A percentile compares a stretch with the other conserved stretches of the same genome.
phyloP scores from a whole-genome alignment of 257 asterid genomes.

The Eucommia ulmoides region DNA sequence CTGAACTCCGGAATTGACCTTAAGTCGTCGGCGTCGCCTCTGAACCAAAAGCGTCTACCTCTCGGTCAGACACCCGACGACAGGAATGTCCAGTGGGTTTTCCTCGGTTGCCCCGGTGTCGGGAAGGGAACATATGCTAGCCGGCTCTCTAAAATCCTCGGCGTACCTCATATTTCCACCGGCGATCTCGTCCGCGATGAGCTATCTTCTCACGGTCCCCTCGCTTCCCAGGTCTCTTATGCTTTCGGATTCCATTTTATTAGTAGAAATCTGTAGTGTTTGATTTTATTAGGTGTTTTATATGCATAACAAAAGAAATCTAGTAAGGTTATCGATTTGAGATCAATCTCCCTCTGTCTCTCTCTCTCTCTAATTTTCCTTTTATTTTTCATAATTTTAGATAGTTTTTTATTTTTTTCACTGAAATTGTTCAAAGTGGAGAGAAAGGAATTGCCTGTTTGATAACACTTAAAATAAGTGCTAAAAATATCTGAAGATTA shows the following conservation, averaged over 20 bases:
- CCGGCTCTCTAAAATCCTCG: constrained; percentile 63
- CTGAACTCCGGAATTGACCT: constrained; percentile 3
- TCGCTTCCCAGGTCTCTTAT: constrained; percentile 47
- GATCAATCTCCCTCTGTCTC: too few relatives aligned
- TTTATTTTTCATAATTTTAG: background rate
- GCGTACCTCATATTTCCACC: constrained; percentile 87
- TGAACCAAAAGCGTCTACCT: background rate
- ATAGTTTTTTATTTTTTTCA: background rate
- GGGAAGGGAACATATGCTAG: constrained; percentile 96
- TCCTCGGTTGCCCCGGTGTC: constrained; percentile 93
- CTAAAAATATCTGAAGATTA: too few relatives aligned
- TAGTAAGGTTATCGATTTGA: background rate
- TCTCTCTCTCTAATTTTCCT: background rate
- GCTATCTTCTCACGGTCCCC: constrained; percentile 55
- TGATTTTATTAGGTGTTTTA: too few relatives aligned
- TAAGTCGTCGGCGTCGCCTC: background rate
- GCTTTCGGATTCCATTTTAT: background rate
- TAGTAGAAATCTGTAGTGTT: too few relatives aligned
- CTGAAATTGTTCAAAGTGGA: too few relatives aligned
- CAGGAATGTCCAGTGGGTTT: constrained; percentile 86
- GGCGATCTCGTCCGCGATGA: constrained; percentile 96
- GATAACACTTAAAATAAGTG: too few relatives aligned
- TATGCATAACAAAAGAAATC: background rate
- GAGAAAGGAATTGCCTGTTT: too few relatives aligned
- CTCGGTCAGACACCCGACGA: constrained; percentile 12